Conservation (phyloP, 179 eudicot species). For the Beta corolliflora region DNA sequence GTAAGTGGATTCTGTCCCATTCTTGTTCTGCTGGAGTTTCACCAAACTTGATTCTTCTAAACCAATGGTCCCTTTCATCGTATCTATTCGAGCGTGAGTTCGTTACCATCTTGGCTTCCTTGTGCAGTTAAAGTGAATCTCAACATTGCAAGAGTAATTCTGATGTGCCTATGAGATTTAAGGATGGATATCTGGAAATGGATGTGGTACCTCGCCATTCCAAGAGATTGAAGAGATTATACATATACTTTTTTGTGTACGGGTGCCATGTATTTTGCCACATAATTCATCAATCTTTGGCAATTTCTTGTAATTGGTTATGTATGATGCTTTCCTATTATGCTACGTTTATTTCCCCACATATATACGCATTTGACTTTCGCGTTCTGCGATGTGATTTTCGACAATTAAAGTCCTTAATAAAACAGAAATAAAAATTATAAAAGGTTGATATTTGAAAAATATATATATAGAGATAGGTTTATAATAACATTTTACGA, state of each 20-base stretch:
- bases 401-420: no score
- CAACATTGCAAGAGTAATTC: not conserved
- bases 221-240: not conserved
- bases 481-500: no score
- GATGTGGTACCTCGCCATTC: not conserved
- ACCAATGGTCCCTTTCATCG: no score
- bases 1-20: conserved; percentile 16
- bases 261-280: not conserved
- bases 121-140: not conserved
- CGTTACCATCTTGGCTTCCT: not conserved
- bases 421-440: no score
- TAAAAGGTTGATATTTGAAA: no score
- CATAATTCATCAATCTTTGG: not conserved
- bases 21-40: not conserved
- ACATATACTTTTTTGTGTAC: not conserved
- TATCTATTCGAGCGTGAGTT: no score
- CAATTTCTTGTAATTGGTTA: not conserved
- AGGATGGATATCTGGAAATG: not conserved
- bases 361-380: no score
- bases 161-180: not conserved
- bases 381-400: no score
- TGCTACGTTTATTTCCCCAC: no score
- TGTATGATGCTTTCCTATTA: not conserved
- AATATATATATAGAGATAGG: no score
- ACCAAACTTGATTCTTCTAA: no score